Conservation (phyloP, 2,329 filamentous ascomycete genomes). For the Trichoderma koningiopsis region DNA sequence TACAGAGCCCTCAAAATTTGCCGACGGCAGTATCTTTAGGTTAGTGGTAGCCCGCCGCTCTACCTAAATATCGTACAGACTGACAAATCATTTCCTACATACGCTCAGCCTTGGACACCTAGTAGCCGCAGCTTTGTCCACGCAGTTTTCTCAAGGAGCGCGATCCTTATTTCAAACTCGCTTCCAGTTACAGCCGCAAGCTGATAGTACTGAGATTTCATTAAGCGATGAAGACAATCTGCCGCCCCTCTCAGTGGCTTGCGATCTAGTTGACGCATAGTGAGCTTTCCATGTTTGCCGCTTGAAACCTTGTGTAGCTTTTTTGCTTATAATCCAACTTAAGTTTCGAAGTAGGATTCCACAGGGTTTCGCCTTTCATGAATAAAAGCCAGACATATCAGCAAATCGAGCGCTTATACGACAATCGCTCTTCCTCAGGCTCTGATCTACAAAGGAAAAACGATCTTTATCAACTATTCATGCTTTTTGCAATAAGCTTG, state of each 20-base stretch:
- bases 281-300: not conserved
- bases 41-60: not conserved
- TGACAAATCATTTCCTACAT: not conserved
- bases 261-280: conserved; percentile 14
- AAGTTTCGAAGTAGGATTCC: conserved; percentile 13
- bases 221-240: not conserved
- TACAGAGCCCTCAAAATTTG: conserved; percentile 8
- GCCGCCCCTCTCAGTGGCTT: conserved; percentile 13
- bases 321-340: not conserved
- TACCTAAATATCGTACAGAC: not conserved
- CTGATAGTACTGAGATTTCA: conserved; percentile 1
- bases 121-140: conserved; percentile 21
- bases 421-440: not conserved
- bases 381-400: conserved; percentile 12
- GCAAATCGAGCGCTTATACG: conserved; percentile 18
- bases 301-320: not conserved
- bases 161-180: conserved; percentile 6
- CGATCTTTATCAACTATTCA: conserved; percentile 10
- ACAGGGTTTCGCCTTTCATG: conserved; percentile 21
- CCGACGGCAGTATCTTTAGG: conserved; percentile 23
- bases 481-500: conserved; percentile 8
- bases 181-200: conserved; percentile 6
- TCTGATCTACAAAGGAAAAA: not conserved
- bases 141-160: conserved; percentile 12
- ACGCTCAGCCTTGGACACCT: conserved; percentile 11